Conservation (phyloP, 345 rosid genomes). For the Eucalyptus pauciflora region DNA sequence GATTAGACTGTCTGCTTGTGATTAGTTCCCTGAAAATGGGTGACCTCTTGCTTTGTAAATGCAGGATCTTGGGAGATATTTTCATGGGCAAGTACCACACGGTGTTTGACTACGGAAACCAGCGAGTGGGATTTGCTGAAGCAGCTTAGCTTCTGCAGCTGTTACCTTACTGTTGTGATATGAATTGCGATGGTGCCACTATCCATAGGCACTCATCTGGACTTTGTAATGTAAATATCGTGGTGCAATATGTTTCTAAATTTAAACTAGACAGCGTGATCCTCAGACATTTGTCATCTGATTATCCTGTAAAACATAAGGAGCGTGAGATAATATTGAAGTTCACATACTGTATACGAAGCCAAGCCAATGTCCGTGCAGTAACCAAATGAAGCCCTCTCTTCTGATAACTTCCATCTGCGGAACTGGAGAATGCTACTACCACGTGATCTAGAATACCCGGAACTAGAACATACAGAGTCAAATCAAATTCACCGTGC, state of each 20-base stretch:
- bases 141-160: conserved; percentile 33
- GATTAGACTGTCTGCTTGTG: background rate
- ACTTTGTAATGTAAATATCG: background rate
- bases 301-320: background rate
- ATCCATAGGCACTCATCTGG: background rate
- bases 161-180: background rate
- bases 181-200: background rate
- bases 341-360: background rate
- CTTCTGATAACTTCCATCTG: background rate
- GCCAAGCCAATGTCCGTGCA: background rate
- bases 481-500: background rate
- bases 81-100: conserved; percentile 85
- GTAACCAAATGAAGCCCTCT: background rate
- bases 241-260: background rate
- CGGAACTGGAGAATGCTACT: background rate
- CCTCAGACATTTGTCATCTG: background rate
- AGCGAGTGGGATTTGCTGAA: conserved; percentile 80
- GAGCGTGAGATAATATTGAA: background rate
- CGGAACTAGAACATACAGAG: background rate
- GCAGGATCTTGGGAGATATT: conserved; percentile 90
- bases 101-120: conserved; percentile 59
- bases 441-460: background rate
- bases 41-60: background rate
- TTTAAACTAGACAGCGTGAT: background rate
- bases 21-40: background rate